Evolutionary conservation across 208 protist species (phyloP), one percentile per base, ranked within the genome.

Genomic region (Leishmania major): DNA sequence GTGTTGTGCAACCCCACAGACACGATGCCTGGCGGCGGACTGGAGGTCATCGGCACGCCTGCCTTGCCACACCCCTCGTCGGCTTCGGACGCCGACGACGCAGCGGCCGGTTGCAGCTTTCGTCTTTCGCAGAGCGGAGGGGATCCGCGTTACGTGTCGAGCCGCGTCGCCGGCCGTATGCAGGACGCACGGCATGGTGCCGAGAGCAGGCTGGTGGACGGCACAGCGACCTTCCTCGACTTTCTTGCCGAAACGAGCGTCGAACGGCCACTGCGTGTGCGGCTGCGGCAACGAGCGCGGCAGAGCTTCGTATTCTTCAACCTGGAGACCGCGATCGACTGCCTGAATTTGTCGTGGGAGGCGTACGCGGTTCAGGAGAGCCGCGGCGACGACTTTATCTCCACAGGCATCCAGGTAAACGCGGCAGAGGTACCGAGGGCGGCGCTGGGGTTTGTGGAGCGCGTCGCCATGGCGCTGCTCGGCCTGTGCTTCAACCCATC

Each of bases 291-390:
- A 64, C 73, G 81, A 25, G 80, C 72, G 7, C 81, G 67, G 17
- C 79, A 83, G 78, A 74, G 55, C 82, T 81, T 96, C 40, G 93
- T 94, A 19, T 96, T 97, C 85, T 97, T 97, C 86, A 97, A 95
- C 76, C 81, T 97, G 28, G 94, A 98, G 84, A 97, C 92, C 17
- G 89, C 93, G 25, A 92, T 98, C 45, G 94, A 97, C 80, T 97
- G 94, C 89, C 90, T 94, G 72, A 98, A 97, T 79, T 49, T 96
- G 74, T 96, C 93, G 11, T 92, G 89, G 80, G 91, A 97, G 86
- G 92, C 87, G 49, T 91, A 92, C 84, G 80, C 79, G 8, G 81
- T 89, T 31, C 79, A 88, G 82, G 81, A 89, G 66, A 89, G 85
- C 75, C 57, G 73, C n/a, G 84, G 82, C 43, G 89, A 87, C 51